These are phyloP conservation scores for Syzygium malaccense DNA, from an alignment of 441 rosid species.

Conservation along the genomic window DNA sequence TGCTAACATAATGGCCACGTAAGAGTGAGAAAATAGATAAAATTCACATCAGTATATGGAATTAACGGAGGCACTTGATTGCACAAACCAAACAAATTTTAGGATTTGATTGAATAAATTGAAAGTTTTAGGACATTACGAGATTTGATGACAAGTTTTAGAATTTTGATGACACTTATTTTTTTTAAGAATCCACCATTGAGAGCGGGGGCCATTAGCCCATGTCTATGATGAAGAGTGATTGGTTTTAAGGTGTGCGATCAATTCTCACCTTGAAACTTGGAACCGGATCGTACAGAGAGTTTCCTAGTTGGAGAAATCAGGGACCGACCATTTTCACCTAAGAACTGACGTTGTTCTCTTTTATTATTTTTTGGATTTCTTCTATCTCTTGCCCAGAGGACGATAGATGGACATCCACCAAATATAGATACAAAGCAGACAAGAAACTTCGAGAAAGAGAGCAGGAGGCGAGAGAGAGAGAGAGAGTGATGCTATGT, in stretches of 20 bases:
- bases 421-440: not conserved
- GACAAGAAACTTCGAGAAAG: not conserved
- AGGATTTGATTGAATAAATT: not conserved
- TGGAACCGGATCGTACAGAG: not conserved
- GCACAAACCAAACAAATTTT: not conserved
- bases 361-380: too few relatives aligned
- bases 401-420: not conserved
- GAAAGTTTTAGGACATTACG: not conserved
- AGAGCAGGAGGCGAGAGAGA: not conserved
- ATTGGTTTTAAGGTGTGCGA: not conserved
- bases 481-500: not conserved
- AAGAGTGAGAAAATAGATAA: not conserved
- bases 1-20: not conserved
- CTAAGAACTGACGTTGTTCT: not conserved
- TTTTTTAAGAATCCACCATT: not conserved
- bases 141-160: not conserved
- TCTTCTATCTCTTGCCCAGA: not conserved
- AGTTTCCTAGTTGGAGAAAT: rapidly evolving
- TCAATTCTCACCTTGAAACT: not conserved
- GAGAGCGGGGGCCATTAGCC: not conserved
- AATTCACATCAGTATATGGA: not conserved
- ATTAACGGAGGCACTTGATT: rapidly evolving
- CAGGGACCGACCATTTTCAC: not conserved
- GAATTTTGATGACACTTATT: not conserved
- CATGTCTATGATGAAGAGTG: not conserved